These are phyloP conservation scores for Candida sonorensis DNA, from an alignment of 805 yeast genomes.

Conservation along the genomic window DNA sequence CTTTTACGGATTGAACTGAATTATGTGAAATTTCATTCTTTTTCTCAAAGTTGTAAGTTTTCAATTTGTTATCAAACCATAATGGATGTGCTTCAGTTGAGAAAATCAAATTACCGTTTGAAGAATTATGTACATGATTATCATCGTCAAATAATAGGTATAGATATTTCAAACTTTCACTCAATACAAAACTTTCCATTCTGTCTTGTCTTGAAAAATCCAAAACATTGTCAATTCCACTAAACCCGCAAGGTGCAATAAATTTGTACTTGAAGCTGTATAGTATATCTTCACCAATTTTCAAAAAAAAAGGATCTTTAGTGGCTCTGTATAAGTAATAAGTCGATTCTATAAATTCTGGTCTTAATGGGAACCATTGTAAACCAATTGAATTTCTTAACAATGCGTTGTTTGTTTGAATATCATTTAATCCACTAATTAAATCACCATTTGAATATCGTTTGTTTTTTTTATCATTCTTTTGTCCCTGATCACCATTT, in stretches of 20 bases:
- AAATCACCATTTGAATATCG: slow-evolving; percentile 14
- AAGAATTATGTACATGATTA: slow-evolving; percentile 39
- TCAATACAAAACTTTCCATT: slow-evolving; percentile 86
- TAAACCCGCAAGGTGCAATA: slow-evolving; percentile 68
- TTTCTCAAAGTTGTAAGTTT: slow-evolving; percentile 15
- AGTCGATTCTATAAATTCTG: slow-evolving; percentile 87
- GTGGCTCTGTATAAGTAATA: slow-evolving; percentile 81
- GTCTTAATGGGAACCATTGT: slow-evolving; percentile 91
- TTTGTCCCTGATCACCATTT: too few relatives aligned
- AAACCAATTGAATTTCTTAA: slow-evolving; percentile 39
- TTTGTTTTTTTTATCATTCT: too few relatives aligned
- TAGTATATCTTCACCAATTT: slow-evolving; percentile 64
- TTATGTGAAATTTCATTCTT: neutral
- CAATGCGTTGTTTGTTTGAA: slow-evolving; percentile 18
- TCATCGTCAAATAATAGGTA: slow-evolving; percentile 70
- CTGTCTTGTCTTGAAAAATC: slow-evolving; percentile 62
- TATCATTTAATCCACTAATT: slow-evolving; percentile 14
- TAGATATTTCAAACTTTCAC: slow-evolving; percentile 82
- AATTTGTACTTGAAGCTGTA: slow-evolving; percentile 46
- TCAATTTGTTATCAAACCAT: slow-evolving; percentile 48
- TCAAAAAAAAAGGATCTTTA: slow-evolving; percentile 73
- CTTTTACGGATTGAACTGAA: too few relatives aligned
- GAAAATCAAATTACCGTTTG: slow-evolving; percentile 39
- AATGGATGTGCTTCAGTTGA: slow-evolving; percentile 92
- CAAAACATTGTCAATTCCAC: slow-evolving; percentile 65